A percentile compares a stretch with the other conserved stretches of the same genome.
Evolutionary conservation across 2,329 filamentous ascomycete genomes (phyloP).

Genomic region (Alternaria novae-zelandiae): DNA sequence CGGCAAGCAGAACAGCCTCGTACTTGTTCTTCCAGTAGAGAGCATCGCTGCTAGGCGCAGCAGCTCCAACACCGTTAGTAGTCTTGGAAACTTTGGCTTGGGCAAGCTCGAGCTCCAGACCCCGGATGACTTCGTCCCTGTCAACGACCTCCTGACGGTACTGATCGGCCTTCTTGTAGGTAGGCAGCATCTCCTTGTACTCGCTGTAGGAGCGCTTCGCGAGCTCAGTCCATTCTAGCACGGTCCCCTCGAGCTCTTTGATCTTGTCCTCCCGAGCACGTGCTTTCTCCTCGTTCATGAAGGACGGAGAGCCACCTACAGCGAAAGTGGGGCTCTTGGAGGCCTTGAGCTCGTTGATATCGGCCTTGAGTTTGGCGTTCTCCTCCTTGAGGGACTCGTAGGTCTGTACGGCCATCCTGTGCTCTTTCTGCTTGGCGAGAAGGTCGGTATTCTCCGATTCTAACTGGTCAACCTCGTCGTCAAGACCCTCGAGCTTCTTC

Average conservation of each 20-base stretch:
- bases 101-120: constrained; percentile 26
- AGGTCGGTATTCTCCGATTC: constrained; percentile 18
- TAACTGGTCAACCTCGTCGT: constrained; percentile 18
- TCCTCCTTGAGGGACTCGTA: constrained; percentile 1
- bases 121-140: constrained; percentile 22
- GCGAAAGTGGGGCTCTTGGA: neutral
- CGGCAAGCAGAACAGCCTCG: constrained; percentile 24
- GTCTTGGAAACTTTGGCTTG: constrained; percentile 15
- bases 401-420: constrained; percentile 1
- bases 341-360: constrained; percentile 1
- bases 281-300: neutral
- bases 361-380: constrained; percentile 12
- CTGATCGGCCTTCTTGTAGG: constrained; percentile 28
- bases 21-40: constrained; percentile 38
- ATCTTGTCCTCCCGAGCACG: constrained; percentile 19
- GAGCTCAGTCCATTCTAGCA: constrained; percentile 29
- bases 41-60: constrained; percentile 6
- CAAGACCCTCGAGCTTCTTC: constrained; percentile 16
- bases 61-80: constrained; percentile 11
- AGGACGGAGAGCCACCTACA: neutral
- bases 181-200: constrained; percentile 32
- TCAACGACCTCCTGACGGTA: constrained; percentile 17
- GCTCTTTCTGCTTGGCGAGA: constrained; percentile 9
- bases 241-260: constrained; percentile 7
- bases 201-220: constrained; percentile 36